These are phyloP conservation scores for Gentiana straminea DNA, from an alignment of 257 asterid genomes.

Conservation along the genomic window DNA sequence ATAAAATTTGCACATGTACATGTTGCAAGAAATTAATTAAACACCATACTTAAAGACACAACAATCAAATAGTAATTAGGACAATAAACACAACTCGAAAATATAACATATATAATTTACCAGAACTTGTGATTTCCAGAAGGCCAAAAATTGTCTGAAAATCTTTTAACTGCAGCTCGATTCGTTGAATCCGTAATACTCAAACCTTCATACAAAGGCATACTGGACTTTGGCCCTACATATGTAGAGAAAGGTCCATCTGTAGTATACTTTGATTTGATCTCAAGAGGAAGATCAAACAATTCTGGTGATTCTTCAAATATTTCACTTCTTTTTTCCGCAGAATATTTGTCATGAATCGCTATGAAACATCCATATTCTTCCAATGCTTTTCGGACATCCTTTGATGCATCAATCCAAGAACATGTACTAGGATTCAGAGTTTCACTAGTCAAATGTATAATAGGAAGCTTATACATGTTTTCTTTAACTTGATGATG, in stretches of 20 bases:
- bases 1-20: too few species aligned
- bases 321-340: neutral
- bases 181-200: slow-evolving; percentile 41
- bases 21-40: too few species aligned
- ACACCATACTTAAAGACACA: too few species aligned
- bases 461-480: slow-evolving; percentile 3
- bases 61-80: too few species aligned
- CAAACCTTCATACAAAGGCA: slow-evolving; percentile 50
- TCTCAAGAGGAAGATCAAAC: slow-evolving; percentile 7
- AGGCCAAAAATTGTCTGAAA: slow-evolving; percentile 53
- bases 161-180: slow-evolving; percentile 18
- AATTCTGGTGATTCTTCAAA: neutral
- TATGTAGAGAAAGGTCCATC: slow-evolving; percentile 14
- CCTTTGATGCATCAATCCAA: neutral
- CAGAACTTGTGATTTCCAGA: slow-evolving; percentile 33
- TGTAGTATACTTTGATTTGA: neutral
- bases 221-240: slow-evolving; percentile 31
- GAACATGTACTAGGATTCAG: neutral
- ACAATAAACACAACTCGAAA: neutral
- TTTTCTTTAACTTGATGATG: too few species aligned
- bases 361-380: slow-evolving; percentile 11
- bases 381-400: slow-evolving; percentile 5
- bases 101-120: slow-evolving; percentile 5
- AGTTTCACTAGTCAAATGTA: slow-evolving; percentile 1
- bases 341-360: slow-evolving; percentile 6